A percentile compares a stretch with the other conserved stretches of the same genome.
phyloP scores from a whole-genome alignment of 2,329 filamentous ascomycete species.

The Blastomyces emzantsi region DNA sequence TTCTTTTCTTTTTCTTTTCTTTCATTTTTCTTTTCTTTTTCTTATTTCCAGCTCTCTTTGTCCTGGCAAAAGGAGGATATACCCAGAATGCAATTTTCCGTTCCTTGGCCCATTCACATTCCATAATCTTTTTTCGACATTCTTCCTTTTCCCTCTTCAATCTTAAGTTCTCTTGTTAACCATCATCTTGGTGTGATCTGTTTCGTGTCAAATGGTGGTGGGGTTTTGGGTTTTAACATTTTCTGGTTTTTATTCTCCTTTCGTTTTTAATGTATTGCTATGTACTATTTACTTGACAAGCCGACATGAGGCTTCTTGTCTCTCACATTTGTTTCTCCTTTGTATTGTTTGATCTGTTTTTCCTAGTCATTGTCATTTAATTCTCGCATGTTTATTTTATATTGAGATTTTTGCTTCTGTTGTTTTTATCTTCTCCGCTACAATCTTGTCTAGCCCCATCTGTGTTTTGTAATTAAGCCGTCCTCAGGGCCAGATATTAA shows the following conservation, averaged over 20 bases:
- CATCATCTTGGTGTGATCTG: not conserved
- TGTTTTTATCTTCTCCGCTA: not conserved
- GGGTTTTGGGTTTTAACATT: not conserved
- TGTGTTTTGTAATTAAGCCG: not conserved
- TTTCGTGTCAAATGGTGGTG: not conserved
- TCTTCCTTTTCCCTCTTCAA: not conserved
- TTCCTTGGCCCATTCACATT: not conserved
- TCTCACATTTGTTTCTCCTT: not conserved
- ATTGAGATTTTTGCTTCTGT: not conserved
- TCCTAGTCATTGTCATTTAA: not conserved
- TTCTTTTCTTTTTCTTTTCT: constrained; percentile 11
- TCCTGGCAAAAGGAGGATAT: constrained; percentile 9
- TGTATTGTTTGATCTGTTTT: not conserved
- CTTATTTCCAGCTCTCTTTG: constrained; percentile 4
- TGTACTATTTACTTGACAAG: not conserved
- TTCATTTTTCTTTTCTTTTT: constrained; percentile 14
- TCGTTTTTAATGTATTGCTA: constrained; percentile 1
- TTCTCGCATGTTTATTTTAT: constrained; percentile 4
- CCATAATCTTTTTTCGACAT: not conserved
- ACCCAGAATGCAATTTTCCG: constrained; percentile 9
- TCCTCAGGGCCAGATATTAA: not conserved
- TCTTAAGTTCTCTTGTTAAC: constrained; percentile 4
- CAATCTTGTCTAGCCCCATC: too few relatives aligned
- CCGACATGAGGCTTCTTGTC: not conserved
- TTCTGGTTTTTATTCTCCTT: not conserved